Base-by-base conservation (phyloP, 164 flowering plant genomes). In the Cinnamomum chago region DNA sequence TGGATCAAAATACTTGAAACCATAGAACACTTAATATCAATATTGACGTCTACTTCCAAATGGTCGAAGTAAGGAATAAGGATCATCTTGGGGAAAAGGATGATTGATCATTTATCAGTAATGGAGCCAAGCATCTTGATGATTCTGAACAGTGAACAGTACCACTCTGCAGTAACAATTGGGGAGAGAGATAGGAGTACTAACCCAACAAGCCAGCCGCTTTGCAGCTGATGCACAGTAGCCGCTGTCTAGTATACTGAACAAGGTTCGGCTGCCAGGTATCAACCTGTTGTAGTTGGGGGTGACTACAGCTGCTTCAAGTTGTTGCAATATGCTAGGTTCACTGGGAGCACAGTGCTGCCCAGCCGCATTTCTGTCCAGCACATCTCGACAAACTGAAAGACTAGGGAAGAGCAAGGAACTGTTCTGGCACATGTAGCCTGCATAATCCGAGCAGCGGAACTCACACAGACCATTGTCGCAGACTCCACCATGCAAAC, bases 271-370 rank as follows among this genome's bases (percentile, higher is more conserved):
- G 70, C 91, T 88, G 51, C 87, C 90, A 0, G 98, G 99, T 79
- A 91, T 90, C 77, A 95, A 81, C 22, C 98, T 83, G 74, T 91
- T 90, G 79, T 92, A 95, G 79, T 95, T 95, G 65, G 99, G 97
- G 86, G 84, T 88, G 67, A 96, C 98, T 15, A 96, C 99, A 3
- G 90, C 98, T 70, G 90, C 97, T 84, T 96, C 99, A 24, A 96
- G 87, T 86, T 96, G 99, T 82, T 92, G 95, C 70, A 96, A 77
- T 58, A 91, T 87, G 72, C 97, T 90, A 6, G 87, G 80, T 75
- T 96, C 99, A 76, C 94, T 87, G 35, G 99, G 99, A 4, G 95
- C 98, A 88, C 99, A 96, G 77, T 94, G 99, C 76, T 92, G 93
- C 23, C 94, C 99, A 30, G 79, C 72, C 2, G 83, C 82, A 81